Base-by-base conservation (phyloP, 2,329 filamentous ascomycete species). In the Sclerotinia nivalis region DNA sequence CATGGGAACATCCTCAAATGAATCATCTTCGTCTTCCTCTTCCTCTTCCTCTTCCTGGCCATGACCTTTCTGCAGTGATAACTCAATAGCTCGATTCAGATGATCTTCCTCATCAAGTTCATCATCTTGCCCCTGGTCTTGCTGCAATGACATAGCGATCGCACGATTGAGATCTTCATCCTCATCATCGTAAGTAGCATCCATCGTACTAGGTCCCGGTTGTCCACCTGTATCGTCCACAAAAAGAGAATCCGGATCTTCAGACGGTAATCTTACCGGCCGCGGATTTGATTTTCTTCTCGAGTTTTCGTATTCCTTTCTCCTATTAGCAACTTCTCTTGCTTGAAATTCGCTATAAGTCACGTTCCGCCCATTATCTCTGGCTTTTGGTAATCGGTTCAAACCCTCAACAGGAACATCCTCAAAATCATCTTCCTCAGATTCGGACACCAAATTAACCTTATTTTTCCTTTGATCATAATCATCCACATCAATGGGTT, bases 401-500 rank as follows among this genome's bases (percentile, higher is more conserved):
- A 80, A 70, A 2, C 78, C 78, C 47, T 79, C 78, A 34, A 80
- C 75, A 50, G 78, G 78, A 31, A 80, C 74, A 76, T 79, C 78
- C 61, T 80, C 78, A 68, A 80, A 80, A 31, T 79, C 77, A 13
- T 93, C 92, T 6, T 90, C 91, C 12, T 87, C 87, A 7, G 60
- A 66, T 2, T 86, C 86, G 1, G 89, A 88, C 5, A 88, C 84
- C 1, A 87, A 83, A 1, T 85, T 84, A 2, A 86, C 82, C 71
- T 86, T 64, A 4, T 64, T 85, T 1, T 84, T 83, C 65, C 87
- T 85, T 37, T 87, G 86, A 69, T 84, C 83, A 75, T 87, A 84
- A 68, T 83, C 87, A 78, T 99, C 96, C 25, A 99, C 88, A 78
- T 98, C 93, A 71, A 99, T 98, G 0, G 96, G 95, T 78, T 93